Percentiles rank a stretch among this genome's conserved stretches.
Evolutionary conservation across 352 stramenopile species (phyloP).

Genomic region (Phytophthora fragariaefolia): DNA sequence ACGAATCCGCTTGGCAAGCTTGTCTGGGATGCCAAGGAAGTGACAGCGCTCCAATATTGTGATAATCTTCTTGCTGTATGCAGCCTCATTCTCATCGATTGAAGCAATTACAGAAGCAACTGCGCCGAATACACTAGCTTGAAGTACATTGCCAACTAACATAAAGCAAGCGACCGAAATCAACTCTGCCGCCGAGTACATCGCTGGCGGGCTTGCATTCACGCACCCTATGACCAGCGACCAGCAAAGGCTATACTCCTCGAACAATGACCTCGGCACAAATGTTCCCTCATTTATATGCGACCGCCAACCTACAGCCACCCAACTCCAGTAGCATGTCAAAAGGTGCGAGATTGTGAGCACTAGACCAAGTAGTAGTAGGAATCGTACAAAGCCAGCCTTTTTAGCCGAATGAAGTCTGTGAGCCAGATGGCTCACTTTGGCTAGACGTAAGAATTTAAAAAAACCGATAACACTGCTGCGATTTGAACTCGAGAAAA

Average conservation of each 20-base stretch:
- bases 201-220: constrained; percentile 57
- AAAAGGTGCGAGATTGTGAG: constrained; percentile 52
- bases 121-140: constrained; percentile 66
- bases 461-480: constrained; percentile 51
- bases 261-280: constrained; percentile 14
- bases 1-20: constrained; percentile 51
- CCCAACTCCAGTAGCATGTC: constrained; percentile 64
- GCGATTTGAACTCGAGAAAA: constrained; percentile 29
- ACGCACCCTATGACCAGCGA: constrained; percentile 59
- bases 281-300: constrained; percentile 36
- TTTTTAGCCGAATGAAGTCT: constrained; percentile 61
- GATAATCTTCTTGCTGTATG: constrained; percentile 72
- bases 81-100: constrained; percentile 61
- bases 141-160: constrained; percentile 63
- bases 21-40: constrained; percentile 61
- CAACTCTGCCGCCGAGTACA: constrained; percentile 50
- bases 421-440: constrained; percentile 57
- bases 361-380: constrained; percentile 48
- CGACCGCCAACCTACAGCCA: constrained; percentile 45
- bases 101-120: constrained; percentile 62
- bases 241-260: constrained; percentile 54
- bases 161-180: constrained; percentile 64
- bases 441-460: constrained; percentile 64
- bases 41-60: constrained; percentile 58
- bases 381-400: constrained; percentile 54